A percentile compares a stretch with the other conserved stretches of the same genome.
Conservation (phyloP, 2,329 filamentous ascomycete species). For the Rutstroemia sp. region DNA sequence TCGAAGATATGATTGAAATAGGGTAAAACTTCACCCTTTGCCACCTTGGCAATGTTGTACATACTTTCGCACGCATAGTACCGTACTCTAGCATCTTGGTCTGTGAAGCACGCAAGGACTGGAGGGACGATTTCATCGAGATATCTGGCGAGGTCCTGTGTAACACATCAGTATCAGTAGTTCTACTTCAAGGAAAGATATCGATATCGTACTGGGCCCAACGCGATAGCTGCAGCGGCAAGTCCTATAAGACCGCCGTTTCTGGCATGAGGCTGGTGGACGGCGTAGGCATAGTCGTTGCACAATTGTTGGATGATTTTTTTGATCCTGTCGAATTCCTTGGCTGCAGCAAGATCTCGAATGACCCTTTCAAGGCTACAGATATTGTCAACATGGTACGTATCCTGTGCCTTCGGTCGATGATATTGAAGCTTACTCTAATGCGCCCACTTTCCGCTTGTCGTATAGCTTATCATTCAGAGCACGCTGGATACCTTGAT, state of each 20-base stretch:
- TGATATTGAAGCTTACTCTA: constrained; percentile 60
- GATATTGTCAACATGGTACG: constrained; percentile 1
- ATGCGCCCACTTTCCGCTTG: constrained; percentile 89
- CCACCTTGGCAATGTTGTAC: constrained; percentile 99
- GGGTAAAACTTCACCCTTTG: constrained; percentile 91
- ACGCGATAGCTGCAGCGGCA: constrained; percentile 89
- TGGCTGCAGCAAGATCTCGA: constrained; percentile 68
- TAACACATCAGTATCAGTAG: constrained; percentile 8
- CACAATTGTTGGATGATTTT: constrained; percentile 93
- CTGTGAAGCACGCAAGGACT: constrained; percentile 92
- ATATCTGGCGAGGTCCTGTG: constrained; percentile 82
- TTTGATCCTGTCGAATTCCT: constrained; percentile 73
- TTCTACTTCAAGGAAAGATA: background rate
- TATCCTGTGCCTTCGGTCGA: background rate
- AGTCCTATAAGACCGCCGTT: constrained; percentile 95
- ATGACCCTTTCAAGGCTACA: constrained; percentile 81
- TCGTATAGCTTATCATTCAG: constrained; percentile 99
- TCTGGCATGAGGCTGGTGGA: constrained; percentile 90
- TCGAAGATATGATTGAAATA: constrained; percentile 99
- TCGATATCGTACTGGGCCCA: constrained; percentile 62
- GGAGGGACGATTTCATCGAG: constrained; percentile 91
- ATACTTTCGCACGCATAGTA: constrained; percentile 99
- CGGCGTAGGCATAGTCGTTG: constrained; percentile 95
- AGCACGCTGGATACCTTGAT: constrained; percentile 79
- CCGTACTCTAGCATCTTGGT: constrained; percentile 92